phyloP scores from a whole-genome alignment of 2,329 filamentous ascomycete genomes.

The Myriangium duriaei region DNA sequence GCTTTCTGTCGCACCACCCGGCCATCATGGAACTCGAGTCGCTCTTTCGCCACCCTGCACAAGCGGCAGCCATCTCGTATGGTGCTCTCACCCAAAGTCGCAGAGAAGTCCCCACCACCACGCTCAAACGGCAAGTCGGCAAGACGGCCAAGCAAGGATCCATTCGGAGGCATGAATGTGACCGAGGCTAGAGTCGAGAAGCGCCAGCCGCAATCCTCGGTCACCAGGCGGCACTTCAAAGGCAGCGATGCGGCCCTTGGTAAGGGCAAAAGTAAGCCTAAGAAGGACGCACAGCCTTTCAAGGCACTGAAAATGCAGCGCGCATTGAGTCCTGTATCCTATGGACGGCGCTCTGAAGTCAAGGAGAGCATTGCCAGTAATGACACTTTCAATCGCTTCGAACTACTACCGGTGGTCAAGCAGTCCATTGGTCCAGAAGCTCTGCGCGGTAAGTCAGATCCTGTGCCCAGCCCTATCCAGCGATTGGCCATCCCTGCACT shows the following conservation, averaged over 20 bases:
- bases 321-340: constrained; percentile 62
- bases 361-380: constrained; percentile 53
- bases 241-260: constrained; percentile 38
- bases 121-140: constrained; percentile 25
- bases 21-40: constrained; percentile 24
- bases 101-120: constrained; percentile 18
- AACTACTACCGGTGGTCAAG: constrained; percentile 58
- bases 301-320: constrained; percentile 94
- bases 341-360: constrained; percentile 50
- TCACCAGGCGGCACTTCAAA: constrained; percentile 29
- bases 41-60: constrained; percentile 29
- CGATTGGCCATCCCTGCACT: constrained; percentile 75
- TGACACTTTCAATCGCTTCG: constrained; percentile 70
- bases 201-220: constrained; percentile 22
- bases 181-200: constrained; percentile 33
- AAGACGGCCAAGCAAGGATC: constrained; percentile 34
- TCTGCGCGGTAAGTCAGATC: constrained; percentile 59
- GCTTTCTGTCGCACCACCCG: constrained; percentile 3
- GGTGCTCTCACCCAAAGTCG: constrained; percentile 36
- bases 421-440: constrained; percentile 61
- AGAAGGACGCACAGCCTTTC: constrained; percentile 39
- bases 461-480: constrained; percentile 81
- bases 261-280: constrained; percentile 24
- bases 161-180: constrained; percentile 49
- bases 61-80: constrained; percentile 38